Evolutionary conservation across 352 stramenopile species (phyloP).

Genomic region (Globisporangium orthogonon): DNA sequence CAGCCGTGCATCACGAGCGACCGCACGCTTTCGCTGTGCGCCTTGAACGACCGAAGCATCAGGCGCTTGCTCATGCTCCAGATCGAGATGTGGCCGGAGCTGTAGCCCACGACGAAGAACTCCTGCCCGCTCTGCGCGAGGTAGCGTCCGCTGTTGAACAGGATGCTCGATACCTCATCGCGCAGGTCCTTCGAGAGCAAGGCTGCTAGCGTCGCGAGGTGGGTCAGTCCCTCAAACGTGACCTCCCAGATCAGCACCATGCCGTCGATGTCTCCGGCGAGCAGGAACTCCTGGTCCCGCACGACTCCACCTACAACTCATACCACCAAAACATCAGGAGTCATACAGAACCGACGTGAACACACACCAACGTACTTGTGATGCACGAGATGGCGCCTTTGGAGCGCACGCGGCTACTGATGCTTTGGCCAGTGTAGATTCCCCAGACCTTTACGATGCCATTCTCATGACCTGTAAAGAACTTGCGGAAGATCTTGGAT

Average conservation of each 20-base stretch:
- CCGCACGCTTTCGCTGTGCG: conserved; percentile 42
- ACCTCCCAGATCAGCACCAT: conserved; percentile 52
- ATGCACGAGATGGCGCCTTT: conserved; percentile 45
- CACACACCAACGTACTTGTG: conserved; percentile 19
- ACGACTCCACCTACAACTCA: conserved; percentile 28
- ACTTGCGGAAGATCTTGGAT: conserved; percentile 40
- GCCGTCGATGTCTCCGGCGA: conserved; percentile 42
- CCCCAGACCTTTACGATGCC: conserved; percentile 61
- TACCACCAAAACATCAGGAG: background rate
- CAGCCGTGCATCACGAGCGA: conserved; percentile 53
- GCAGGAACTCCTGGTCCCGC: conserved; percentile 51
- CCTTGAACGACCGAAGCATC: conserved; percentile 39
- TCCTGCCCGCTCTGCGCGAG: conserved; percentile 31
- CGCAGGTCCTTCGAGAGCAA: conserved; percentile 21
- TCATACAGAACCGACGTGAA: too few species aligned
- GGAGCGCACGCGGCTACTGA: conserved; percentile 15
- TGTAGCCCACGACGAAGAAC: conserved; percentile 53
- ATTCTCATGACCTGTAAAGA: conserved; percentile 56
- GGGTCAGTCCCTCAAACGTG: conserved; percentile 25
- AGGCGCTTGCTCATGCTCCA: conserved; percentile 48
- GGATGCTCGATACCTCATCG: conserved; percentile 42
- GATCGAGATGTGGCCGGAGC: conserved; percentile 43
- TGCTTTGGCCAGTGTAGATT: conserved; percentile 47
- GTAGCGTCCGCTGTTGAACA: conserved; percentile 46
- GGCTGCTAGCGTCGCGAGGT: conserved; percentile 4